Evolutionary conservation across 441 rosid species (phyloP).

Genomic region (Adansonia grandidieri): DNA sequence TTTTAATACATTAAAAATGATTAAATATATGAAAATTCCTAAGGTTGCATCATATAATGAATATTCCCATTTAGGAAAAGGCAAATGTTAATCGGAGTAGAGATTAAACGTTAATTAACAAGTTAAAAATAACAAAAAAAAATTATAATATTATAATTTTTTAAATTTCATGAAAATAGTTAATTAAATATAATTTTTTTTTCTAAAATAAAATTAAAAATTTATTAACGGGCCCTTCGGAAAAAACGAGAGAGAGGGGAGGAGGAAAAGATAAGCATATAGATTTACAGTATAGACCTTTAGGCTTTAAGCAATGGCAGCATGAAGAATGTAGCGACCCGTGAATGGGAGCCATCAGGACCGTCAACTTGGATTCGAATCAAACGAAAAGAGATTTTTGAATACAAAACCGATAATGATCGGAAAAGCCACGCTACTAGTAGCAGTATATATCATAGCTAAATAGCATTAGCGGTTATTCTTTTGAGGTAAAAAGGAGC

Average conservation of each 20-base stretch:
- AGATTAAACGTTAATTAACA: no score
- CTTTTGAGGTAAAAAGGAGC: not conserved
- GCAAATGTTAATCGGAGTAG: no score
- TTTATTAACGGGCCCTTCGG: no score
- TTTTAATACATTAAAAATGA: no score
- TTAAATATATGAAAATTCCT: no score
- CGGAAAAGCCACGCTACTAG: slow-evolving; percentile 27
- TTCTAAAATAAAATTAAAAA: no score
- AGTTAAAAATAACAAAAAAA: no score
- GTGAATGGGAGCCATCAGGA: slow-evolving; percentile 16
- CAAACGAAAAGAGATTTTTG: not conserved
- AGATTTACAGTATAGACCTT: no score
- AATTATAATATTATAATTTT: no score
- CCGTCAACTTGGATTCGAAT: slow-evolving; percentile 25
- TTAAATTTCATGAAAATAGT: no score
- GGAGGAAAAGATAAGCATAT: not conserved
- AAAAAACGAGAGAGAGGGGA: no score
- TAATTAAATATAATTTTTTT: no score
- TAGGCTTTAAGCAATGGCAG: not conserved
- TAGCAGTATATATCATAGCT: not conserved
- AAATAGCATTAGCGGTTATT: not conserved
- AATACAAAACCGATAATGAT: slow-evolving; percentile 1
- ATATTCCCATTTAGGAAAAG: slow-evolving; percentile 7
- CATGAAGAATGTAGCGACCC: slow-evolving; percentile 16
- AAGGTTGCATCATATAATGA: slow-evolving; percentile 27